Evolutionary conservation across 306 rosid genomes (phyloP).

Genomic region (Begonia peltatifolia): DNA sequence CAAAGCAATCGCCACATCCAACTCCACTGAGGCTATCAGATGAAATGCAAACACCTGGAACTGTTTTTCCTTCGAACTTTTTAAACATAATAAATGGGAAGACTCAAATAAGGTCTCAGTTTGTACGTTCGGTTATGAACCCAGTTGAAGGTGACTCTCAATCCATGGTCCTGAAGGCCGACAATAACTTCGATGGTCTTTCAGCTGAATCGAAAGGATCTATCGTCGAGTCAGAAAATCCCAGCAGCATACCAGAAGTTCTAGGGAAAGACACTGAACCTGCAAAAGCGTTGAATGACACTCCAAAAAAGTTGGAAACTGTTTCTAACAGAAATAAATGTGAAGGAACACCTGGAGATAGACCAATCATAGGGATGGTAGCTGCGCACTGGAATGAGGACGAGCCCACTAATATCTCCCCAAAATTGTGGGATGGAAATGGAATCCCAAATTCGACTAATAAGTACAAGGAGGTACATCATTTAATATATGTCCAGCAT

Average conservation of each 20-base stretch:
- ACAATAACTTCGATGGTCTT: constrained; percentile 27
- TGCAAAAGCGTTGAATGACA: constrained; percentile 23
- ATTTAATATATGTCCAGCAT: not conserved
- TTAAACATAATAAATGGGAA: constrained; percentile 35
- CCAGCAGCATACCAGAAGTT: constrained; percentile 24
- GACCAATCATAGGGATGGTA: constrained; percentile 59
- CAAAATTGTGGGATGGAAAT: constrained; percentile 68
- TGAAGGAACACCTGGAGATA: constrained; percentile 46
- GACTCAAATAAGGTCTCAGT: constrained; percentile 55
- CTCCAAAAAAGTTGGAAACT: constrained; percentile 11
- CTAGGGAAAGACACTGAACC: constrained; percentile 12
- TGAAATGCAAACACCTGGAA: constrained; percentile 96
- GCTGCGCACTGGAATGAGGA: constrained; percentile 69
- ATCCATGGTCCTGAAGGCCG: constrained; percentile 28
- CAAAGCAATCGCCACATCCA: constrained; percentile 48
- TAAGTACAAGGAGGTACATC: constrained; percentile 81
- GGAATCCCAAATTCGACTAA: constrained; percentile 91
- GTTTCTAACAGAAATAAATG: constrained; percentile 14
- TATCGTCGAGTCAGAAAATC: constrained; percentile 22
- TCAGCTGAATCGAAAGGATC: constrained; percentile 30
- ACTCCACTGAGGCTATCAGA: constrained; percentile 72
- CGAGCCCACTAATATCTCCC: constrained; percentile 37
- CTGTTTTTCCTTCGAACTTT: constrained; percentile 38
- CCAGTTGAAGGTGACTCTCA: constrained; percentile 26
- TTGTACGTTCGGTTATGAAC: constrained; percentile 36